Evolutionary conservation across 352 stramenopile genomes (phyloP), one percentile per base, ranked within the genome.

Genomic region (Globisporangium heterothallicum): DNA sequence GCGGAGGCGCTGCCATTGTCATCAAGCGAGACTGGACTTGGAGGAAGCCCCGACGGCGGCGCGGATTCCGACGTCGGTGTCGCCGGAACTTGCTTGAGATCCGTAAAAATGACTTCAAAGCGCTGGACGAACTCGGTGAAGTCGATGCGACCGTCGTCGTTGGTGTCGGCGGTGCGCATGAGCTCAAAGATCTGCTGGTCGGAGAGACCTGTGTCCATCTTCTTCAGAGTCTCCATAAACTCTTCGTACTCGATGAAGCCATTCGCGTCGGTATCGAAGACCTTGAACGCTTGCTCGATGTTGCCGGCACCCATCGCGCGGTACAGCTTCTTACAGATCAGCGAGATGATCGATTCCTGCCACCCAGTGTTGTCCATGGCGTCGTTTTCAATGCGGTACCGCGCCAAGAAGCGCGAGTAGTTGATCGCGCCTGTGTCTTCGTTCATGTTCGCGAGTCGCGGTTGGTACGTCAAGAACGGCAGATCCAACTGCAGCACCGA

Each of bases 161-260:
- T 95, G 25, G 87, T 91, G 58, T 97, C 89, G 22, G 94, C 78
- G 14, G 85, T 94, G 29, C 90, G 82, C 91, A 97, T 97, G 21
- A 97, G 68, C 56, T 96, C 88, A 47, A 94, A 97, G 25, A 97
- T 87, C 67, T 94, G 88, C 53, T 92, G 77, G 53, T 97, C 88
- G 27, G 85, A 92, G 7, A 97, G 69, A 1, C 90, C 90, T 10
- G 91, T 95, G 58, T 97, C 86, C 72, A 97, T 92, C 44, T 75
- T 80, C 71, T 97, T 95, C 48, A 97, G 70, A 27, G 84, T 86
- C 14, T 68, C 67, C 53, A 96, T 79, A 60, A 97, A 97, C 70
- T 97, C 90, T 14, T 97, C 88, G 65, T 97, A 97, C 66, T 97
- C 88, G 44, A 97, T 96, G 49, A 83, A 93, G 27, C 88, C 89